A percentile compares a stretch with the other conserved stretches of the same genome.
phyloP scores from a whole-genome alignment of 1,284 basidiomycete species.

The Rhizopogon parksii region DNA sequence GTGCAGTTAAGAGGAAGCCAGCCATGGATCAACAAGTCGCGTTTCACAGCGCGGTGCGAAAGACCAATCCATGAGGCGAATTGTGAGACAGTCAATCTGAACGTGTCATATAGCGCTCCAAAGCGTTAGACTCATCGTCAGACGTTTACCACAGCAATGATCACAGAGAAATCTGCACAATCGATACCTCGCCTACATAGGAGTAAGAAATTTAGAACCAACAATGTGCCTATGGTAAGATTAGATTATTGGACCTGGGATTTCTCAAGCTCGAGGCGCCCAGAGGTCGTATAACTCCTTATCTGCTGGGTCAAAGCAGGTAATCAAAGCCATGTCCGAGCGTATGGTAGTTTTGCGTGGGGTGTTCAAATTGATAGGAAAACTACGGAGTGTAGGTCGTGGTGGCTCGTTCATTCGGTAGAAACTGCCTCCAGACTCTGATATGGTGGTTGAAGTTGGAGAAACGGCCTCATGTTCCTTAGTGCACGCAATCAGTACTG shows the following conservation, averaged over 20 bases:
- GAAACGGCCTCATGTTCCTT: slow-evolving; percentile 17
- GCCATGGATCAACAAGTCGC: no score
- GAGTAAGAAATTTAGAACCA: background rate
- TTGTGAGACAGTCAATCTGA: background rate
- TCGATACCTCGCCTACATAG: background rate
- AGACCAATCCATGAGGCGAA: background rate
- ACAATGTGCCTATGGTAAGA: background rate
- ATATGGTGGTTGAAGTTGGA: slow-evolving; percentile 29
- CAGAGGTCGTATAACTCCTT: slow-evolving; percentile 69
- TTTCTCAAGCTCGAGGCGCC: slow-evolving; percentile 57
- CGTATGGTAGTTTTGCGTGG: slow-evolving; percentile 43
- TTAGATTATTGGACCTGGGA: slow-evolving; percentile 26
- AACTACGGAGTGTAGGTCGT: slow-evolving; percentile 14
- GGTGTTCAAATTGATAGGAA: slow-evolving; percentile 23
- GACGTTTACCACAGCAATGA: background rate
- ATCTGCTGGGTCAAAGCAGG: slow-evolving; percentile 66
- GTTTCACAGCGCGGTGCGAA: no score
- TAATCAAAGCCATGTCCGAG: slow-evolving; percentile 55
- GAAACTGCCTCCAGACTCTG: slow-evolving; percentile 23
- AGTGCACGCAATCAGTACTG: background rate
- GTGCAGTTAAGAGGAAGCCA: no score
- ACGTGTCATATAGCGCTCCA: background rate
- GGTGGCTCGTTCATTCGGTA: slow-evolving; percentile 16
- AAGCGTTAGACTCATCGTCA: background rate
- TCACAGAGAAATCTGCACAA: background rate